Base-by-base conservation (phyloP, 345 rosid genomes). In the Eucalyptus cloeziana region DNA sequence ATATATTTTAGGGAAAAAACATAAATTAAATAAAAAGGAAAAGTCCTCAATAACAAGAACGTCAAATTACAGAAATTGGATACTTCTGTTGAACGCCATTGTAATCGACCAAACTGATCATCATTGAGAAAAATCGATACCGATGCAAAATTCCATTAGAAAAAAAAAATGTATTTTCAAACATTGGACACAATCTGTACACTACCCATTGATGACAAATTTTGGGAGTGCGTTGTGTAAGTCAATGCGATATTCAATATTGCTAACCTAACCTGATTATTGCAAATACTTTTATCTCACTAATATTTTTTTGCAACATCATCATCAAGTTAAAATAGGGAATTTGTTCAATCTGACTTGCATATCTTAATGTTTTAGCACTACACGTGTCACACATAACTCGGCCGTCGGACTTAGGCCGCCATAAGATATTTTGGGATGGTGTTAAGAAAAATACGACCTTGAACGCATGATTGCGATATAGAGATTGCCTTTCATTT, bases 401-500 rank as follows among this genome's bases (percentile, higher is more conserved):
- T 52, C 2, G 5, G 25, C 10, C 4, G 0, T 0, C 1, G 5
- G 4, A 52, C 24, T 4, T 52, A 52, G 8, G 24, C 58, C 7
- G 8, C 10, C 2, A 8, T 21, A 52, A 0, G 58, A 52, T 52
- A 52, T 21, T 7, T 52, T 52, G 21, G 1, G 21, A 52, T 21
- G 10, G 4, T 52, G 10, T 52, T 52, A 52, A 52, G 5, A 52
- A 21, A 52, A 5, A 52, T 52, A 52, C 25, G 5, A 52, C 5
- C 0, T 21, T 52, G 7, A 52, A 52, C 5, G 2, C 2, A 2
- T 1, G 10, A 52, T 0, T 1, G 58, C 2, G 2, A 52, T 52
- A 2, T 52, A 52, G 2, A 52, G 0, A 0, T 52, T 52, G 58
- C 2, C 2, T 52, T 52, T 52, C 24, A 3, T 21, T 52, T 52